Evolutionary conservation across 2,329 filamentous ascomycete species (phyloP), one percentile per base, ranked within the genome.

Genomic region (Dactylellina drechsleri): DNA sequence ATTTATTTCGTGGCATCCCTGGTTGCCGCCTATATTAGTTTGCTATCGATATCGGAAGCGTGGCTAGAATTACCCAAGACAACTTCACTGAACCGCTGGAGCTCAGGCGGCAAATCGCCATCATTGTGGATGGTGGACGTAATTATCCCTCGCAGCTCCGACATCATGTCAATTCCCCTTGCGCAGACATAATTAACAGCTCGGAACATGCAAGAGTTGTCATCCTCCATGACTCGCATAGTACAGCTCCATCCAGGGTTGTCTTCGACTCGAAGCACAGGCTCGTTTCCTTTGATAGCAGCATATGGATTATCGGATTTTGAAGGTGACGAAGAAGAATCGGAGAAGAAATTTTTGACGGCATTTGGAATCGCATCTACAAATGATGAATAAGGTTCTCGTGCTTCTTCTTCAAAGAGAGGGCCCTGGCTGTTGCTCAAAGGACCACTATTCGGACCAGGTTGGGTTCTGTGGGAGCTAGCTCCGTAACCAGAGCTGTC

Each of bases 151-250:
- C 93, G 89, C 16, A 97, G 85, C 79, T 91, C 89, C 0, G 85
- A 87, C 88, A 91, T 90, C 7, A 85, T 85, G 77, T 90, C 88
- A 78, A 84, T 82, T 16, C 83, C 81, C 26, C 83, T 86, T 57
- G 92, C 87, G n/a, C 96, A 86, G 2, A 91, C 91, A 64, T 90
- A 91, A 15, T 92, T 91, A 54, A 98, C 89, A 0, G 94, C 93
- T 28, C 93, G 91, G 82, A 97, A 98, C 79, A 98, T 89, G 83
- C 94, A 98, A 71, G 90, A 92, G 82, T 97, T 97, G 82, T 98
- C 94, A 80, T 97, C 94, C 3, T 93, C 92, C 94, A 98, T 97
- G 59, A 98, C 92, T 13, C 94, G 90, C 71, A 75, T 68, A 1
- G 71, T 75, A 31, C 57, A 68, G 18, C 64, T 67, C 0, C 85